Evolutionary conservation across 192 early-diverging fungal genomes (phyloP).

Genomic region (Ambispora gerdemannii): DNA sequence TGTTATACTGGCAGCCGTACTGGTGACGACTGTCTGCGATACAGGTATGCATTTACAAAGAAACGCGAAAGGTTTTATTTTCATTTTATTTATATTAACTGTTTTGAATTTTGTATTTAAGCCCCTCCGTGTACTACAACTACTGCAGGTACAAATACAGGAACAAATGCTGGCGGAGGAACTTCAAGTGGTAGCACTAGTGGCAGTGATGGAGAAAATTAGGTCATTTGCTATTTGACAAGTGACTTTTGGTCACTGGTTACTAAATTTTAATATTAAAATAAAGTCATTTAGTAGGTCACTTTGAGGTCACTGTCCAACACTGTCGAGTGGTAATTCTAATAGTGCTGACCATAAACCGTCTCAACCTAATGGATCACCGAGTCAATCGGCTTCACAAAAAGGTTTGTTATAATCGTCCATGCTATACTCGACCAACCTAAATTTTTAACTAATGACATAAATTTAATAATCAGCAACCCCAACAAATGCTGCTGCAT

Average conservation of each 20-base stretch:
- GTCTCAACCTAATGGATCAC: not conserved
- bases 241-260: too few relatives aligned
- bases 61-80: not conserved
- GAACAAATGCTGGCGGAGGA: not conserved
- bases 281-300: too few relatives aligned
- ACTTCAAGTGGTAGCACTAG: too few relatives aligned
- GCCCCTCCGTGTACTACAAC: not conserved
- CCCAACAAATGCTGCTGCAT: not conserved
- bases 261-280: too few relatives aligned
- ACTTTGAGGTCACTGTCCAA: too few relatives aligned
- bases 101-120: too few relatives aligned
- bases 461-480: not conserved
- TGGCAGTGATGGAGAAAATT: too few relatives aligned
- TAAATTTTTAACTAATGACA: not conserved
- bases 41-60: not conserved
- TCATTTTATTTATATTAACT: too few relatives aligned
- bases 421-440: not conserved
- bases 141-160: not conserved
- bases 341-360: not conserved
- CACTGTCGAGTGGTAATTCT: not conserved
- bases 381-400: not conserved
- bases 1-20: too few relatives aligned
- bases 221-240: too few relatives aligned
- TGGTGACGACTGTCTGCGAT: not conserved
- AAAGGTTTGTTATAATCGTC: not conserved